Evolutionary conservation across 2,329 filamentous ascomycete genomes (phyloP).

Genomic region (Ceratocystis harringtonii): DNA sequence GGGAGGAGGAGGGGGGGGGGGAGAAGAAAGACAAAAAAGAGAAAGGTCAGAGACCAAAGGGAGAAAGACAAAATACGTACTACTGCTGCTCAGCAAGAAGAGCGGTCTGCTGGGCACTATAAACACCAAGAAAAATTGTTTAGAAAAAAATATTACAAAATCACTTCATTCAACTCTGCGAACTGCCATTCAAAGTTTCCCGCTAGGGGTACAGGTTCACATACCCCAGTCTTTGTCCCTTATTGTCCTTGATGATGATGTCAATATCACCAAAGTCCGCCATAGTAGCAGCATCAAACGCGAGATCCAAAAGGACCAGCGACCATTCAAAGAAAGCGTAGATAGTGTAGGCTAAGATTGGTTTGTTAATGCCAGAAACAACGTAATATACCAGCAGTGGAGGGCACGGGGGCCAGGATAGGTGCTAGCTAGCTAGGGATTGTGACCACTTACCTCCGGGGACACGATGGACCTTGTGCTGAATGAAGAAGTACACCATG

Average conservation of each 20-base stretch:
- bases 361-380: constrained; percentile 16
- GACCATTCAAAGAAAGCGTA: constrained; percentile 99
- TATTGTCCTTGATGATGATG: constrained; percentile 73
- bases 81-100: constrained; percentile 13
- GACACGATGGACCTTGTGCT: constrained; percentile 92
- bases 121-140: constrained; percentile 14
- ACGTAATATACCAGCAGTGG: neutral
- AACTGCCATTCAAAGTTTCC: constrained; percentile 27
- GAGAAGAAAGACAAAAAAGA: neutral
- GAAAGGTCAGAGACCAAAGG: neutral
- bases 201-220: constrained; percentile 69
- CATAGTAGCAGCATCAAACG: constrained; percentile 86
- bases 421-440: neutral
- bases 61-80: constrained; percentile 29
- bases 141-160: constrained; percentile 16
- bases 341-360: constrained; percentile 66
- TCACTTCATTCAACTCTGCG: constrained; percentile 1
- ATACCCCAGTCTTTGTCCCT: constrained; percentile 93
- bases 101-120: constrained; percentile 15
- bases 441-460: constrained; percentile 58
- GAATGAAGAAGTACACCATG: constrained; percentile 92
- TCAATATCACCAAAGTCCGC: constrained; percentile 85
- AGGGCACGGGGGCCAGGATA: too few relatives aligned
- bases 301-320: constrained; percentile 86
- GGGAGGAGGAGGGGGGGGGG: neutral